phyloP scores from a whole-genome alignment of 345 rosid genomes.

The Bruguiera parviflora region DNA sequence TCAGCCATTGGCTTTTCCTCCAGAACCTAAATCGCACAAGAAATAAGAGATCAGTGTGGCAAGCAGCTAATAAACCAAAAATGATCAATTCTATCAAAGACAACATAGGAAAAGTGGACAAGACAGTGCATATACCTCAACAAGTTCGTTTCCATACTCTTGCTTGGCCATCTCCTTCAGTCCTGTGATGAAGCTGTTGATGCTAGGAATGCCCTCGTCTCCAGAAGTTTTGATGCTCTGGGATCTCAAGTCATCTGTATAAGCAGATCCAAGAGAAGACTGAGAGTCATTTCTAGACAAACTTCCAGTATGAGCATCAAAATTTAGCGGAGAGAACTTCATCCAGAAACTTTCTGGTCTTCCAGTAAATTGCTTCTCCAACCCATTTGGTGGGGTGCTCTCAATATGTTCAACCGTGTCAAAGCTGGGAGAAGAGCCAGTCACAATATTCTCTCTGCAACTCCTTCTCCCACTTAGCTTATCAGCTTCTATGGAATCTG shows the following conservation, averaged over 20 bases:
- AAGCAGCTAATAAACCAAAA: constrained; percentile 1
- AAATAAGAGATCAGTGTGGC: constrained; percentile 11
- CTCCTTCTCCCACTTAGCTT: constrained; percentile 53
- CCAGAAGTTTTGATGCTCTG: constrained; percentile 46
- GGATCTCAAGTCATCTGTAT: constrained; percentile 38
- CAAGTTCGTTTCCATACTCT: constrained; percentile 45
- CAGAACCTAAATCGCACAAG: constrained; percentile 23
- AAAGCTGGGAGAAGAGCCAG: constrained; percentile 31
- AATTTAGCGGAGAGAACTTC: constrained; percentile 41
- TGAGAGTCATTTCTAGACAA: constrained; percentile 69
- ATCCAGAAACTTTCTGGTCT: constrained; percentile 54
- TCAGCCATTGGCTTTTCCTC: constrained; percentile 26
- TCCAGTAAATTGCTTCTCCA: constrained; percentile 55
- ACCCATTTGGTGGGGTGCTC: constrained; percentile 64
- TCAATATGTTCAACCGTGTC: constrained; percentile 28
- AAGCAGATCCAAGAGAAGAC: constrained; percentile 73
- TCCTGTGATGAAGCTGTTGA: constrained; percentile 76
- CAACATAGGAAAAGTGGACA: neutral
- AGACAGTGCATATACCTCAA: constrained; percentile 36
- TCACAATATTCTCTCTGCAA: constrained; percentile 42
- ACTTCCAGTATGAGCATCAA: constrained; percentile 24
- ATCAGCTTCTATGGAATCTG: constrained; percentile 47
- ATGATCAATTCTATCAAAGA: neutral
- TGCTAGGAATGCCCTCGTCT: constrained; percentile 67
- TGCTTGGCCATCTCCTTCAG: constrained; percentile 68